A percentile compares a stretch with the other conserved stretches of the same genome.
phyloP scores from a whole-genome alignment of 2,329 filamentous ascomycete species.

The Trichophyton benhamiae region DNA sequence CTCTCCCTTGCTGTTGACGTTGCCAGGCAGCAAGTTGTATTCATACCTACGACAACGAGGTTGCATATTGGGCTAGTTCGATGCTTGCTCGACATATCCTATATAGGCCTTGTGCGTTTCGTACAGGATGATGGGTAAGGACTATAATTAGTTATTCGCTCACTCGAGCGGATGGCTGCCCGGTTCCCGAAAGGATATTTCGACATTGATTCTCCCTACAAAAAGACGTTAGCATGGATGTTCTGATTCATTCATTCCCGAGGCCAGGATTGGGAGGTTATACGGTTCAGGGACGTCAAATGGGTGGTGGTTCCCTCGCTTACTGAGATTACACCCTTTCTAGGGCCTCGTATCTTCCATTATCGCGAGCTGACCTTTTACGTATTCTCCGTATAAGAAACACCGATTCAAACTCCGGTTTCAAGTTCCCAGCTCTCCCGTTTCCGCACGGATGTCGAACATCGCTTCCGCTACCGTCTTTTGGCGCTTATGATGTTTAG shows the following conservation, averaged over 20 bases:
- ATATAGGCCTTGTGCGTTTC: constrained; percentile 1
- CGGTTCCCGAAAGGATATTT: neutral
- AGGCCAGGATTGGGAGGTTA: neutral
- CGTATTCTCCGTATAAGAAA: neutral
- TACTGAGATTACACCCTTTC: neutral
- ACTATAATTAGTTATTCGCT: neutral
- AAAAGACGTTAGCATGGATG: constrained; percentile 3
- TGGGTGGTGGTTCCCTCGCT: neutral
- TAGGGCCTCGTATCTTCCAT: neutral
- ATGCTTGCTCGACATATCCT: constrained; percentile 3
- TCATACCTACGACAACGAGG: neutral
- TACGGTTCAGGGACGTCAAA: neutral
- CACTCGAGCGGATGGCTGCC: neutral
- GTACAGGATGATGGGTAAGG: neutral
- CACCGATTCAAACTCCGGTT: neutral
- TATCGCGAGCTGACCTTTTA: neutral
- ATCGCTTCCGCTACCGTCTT: neutral
- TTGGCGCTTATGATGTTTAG: neutral
- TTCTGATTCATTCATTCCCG: neutral
- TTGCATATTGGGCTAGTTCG: neutral
- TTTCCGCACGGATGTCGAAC: neutral
- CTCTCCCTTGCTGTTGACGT: neutral
- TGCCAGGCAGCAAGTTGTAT: neutral
- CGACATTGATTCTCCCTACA: neutral
- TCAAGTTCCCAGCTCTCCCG: neutral